Evolutionary conservation across 2,329 filamentous ascomycete genomes (phyloP).

Genomic region (Zymoseptoria crescenta): DNA sequence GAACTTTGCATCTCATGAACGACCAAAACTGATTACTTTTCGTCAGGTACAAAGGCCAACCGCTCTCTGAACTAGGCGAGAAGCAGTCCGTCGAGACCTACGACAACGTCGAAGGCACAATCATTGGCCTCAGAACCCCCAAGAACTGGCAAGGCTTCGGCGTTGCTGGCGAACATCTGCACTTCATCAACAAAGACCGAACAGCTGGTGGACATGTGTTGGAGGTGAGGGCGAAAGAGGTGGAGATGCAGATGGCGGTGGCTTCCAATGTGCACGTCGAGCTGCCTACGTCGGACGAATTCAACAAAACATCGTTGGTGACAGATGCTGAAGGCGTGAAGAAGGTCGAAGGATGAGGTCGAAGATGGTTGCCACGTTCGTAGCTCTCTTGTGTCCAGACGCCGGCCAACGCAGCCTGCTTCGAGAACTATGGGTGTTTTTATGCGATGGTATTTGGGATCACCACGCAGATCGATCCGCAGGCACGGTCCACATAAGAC

Average conservation of each 20-base stretch:
- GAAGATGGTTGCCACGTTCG: too few relatives aligned
- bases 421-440: too few relatives aligned
- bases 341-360: constrained; percentile 30
- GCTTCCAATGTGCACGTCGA: constrained; percentile 34
- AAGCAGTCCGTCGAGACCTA: constrained; percentile 35
- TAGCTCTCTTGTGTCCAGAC: too few relatives aligned
- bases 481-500: background rate
- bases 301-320: constrained; percentile 30
- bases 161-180: constrained; percentile 37
- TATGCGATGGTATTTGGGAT: background rate
- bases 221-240: constrained; percentile 29
- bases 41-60: constrained; percentile 23
- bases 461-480: background rate
- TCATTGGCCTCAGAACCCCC: constrained; percentile 39
- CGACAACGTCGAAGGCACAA: constrained; percentile 30
- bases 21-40: background rate
- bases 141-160: constrained; percentile 35
- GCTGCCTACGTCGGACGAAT: constrained; percentile 33
- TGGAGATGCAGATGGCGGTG: constrained; percentile 32
- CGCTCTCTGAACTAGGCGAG: constrained; percentile 31
- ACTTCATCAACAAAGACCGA: constrained; percentile 34
- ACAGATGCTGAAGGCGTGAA: constrained; percentile 31
- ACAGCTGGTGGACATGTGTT: constrained; percentile 36
- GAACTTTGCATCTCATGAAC: background rate
- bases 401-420: too few relatives aligned